These are phyloP conservation scores for Salvia rosmarinus DNA, from an alignment of 257 asterid genomes.

Conservation along the genomic window DNA sequence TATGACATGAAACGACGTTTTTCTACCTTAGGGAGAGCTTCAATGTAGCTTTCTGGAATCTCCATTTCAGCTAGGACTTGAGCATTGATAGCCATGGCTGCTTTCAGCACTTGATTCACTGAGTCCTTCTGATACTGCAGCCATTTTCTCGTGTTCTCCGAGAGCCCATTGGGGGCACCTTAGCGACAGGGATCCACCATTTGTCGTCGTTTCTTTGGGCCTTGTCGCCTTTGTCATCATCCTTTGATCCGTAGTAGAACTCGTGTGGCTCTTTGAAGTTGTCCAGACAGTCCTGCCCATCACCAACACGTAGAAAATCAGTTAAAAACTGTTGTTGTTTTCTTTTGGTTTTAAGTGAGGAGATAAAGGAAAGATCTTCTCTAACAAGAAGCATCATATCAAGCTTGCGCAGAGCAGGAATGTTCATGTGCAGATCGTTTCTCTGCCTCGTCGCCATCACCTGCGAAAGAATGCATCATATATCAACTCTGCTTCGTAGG, in stretches of 20 bases:
- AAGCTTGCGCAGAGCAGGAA: constrained; percentile 63
- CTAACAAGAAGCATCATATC: constrained; percentile 63
- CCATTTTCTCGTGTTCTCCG: constrained; percentile 54
- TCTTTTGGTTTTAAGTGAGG: neutral
- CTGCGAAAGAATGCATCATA: constrained; percentile 31
- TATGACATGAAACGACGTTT: no score
- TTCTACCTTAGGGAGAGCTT: constrained; percentile 57
- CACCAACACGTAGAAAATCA: neutral
- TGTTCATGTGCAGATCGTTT: constrained; percentile 60
- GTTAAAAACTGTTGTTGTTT: no score
- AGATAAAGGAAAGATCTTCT: constrained; percentile 17
- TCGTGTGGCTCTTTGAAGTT: constrained; percentile 62
- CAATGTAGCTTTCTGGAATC: constrained; percentile 63
- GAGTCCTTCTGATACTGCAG: constrained; percentile 65
- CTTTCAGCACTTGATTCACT: constrained; percentile 63
- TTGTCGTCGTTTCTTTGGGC: constrained; percentile 48
- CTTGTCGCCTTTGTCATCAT: constrained; percentile 39
- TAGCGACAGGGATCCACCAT: constrained; percentile 73
- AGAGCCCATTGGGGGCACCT: constrained; percentile 60
- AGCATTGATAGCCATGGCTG: constrained; percentile 77
- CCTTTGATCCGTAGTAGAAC: constrained; percentile 56
- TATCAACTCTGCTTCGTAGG: neutral
- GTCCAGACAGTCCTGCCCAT: constrained; percentile 55
- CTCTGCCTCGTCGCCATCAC: constrained; percentile 66
- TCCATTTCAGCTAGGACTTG: constrained; percentile 63